Percentiles rank a stretch among this genome's conserved stretches.
phyloP scores from a whole-genome alignment of 306 rosid genomes.

The Oxytropis ochrocephala region DNA sequence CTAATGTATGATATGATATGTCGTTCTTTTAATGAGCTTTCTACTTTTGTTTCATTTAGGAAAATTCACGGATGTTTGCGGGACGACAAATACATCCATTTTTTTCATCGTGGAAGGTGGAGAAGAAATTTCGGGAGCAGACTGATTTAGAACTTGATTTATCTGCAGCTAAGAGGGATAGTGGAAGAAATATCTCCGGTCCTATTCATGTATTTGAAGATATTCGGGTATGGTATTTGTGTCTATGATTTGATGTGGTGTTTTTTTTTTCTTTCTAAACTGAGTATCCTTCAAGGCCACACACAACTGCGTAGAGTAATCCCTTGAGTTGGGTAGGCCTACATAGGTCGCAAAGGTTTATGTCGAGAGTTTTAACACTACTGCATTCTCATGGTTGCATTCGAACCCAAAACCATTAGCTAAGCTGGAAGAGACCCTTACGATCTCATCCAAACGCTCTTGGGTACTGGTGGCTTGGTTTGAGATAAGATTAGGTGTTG shows the following conservation, averaged over 20 bases:
- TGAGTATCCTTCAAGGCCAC: too few relatives aligned
- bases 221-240: conserved; percentile 36
- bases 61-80: conserved; percentile 58
- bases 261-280: neutral
- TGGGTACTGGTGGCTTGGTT: neutral
- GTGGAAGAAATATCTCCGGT: conserved; percentile 13
- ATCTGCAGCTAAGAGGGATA: conserved; percentile 16
- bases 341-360: too few relatives aligned
- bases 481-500: neutral
- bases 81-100: conserved; percentile 71
- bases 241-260: neutral
- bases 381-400: too few relatives aligned
- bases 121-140: conserved; percentile 36
- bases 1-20: neutral
- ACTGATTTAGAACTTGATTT: conserved; percentile 21
- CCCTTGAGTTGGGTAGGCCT: too few relatives aligned
- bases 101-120: conserved; percentile 46
- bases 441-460: too few relatives aligned
- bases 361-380: too few relatives aligned
- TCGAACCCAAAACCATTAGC: too few relatives aligned
- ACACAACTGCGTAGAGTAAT: too few relatives aligned
- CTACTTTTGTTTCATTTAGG: conserved; percentile 35
- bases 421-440: too few relatives aligned
- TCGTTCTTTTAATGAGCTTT: conserved; percentile 7
- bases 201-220: conserved; percentile 73